Base-by-base conservation (phyloP, 331 rosid genomes). In the Dryas integrifolia region DNA sequence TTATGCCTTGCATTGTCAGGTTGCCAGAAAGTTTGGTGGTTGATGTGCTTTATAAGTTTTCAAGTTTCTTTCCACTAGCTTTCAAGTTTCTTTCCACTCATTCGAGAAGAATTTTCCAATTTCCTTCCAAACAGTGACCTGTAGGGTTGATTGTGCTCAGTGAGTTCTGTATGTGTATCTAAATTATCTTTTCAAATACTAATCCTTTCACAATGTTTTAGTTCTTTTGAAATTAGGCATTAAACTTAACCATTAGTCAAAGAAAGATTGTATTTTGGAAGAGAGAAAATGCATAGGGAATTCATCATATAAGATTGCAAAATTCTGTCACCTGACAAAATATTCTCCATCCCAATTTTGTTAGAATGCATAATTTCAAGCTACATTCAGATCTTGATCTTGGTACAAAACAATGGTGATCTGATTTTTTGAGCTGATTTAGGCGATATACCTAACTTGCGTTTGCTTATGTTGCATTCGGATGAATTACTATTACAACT, bases 1-100 rank as follows among this genome's bases (percentile, higher is more conserved):
- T 68, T 68, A 74, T 50, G 55, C 7, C 51, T 49, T 43, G 15
- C 40, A 53, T 59, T 67, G 75, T 49, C 79, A 59, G 60, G 74
- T 72, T 12, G 79, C 5, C 15, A 35, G 14, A 66, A 73, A 58
- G 4, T 10, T 73, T 58, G 38, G 9, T 38, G 40, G 30, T 67
- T 60, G 58, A 56, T 40, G 63, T 1, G 9, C 64, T 41, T 72
- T 57, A 58, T 65, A 65, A 72, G 69, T 41, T 65, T 7, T 10
- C 43, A 11, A 18, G 48, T 60, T 40, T 53, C 47, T 43, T 72
- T 57, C 74, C 58, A 67, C 16, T 13, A n/a, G 1, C 35, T 59
- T 35, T 73, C 13, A 18, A 45, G 30, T 72, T 65, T 41, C 55
- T 38, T 39, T 77, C 24, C 39, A 13, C 21, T 18, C 21, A 18